These are phyloP conservation scores for Yueomyces sinensis DNA, from an alignment of 805 yeast genomes.

Conservation along the genomic window DNA sequence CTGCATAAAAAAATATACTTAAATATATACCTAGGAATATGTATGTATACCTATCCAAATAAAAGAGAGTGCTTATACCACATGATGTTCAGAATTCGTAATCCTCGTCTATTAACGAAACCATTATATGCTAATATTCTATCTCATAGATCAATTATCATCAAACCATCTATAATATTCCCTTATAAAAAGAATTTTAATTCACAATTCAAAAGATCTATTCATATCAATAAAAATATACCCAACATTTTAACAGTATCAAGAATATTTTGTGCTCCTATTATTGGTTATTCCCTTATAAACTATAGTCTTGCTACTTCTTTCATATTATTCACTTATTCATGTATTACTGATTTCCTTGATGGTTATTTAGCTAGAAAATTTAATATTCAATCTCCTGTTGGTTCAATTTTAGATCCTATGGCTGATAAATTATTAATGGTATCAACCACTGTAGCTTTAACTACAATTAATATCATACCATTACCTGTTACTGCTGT, in stretches of 20 bases:
- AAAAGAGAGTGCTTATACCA: no score
- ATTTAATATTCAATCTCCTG: slow-evolving; percentile 60
- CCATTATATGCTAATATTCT: no score
- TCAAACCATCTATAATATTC: background rate
- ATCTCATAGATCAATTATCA: no score
- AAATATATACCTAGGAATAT: no score
- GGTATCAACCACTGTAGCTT: slow-evolving; percentile 70
- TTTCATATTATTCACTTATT: slow-evolving; percentile 60
- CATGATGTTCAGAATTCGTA: no score
- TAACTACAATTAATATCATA: slow-evolving; percentile 52
- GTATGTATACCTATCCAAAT: no score
- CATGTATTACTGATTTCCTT: slow-evolving; percentile 80
- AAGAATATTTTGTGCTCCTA: slow-evolving; percentile 70
- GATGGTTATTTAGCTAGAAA: slow-evolving; percentile 88
- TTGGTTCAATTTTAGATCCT: slow-evolving; percentile 90
- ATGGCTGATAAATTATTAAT: slow-evolving; percentile 86
- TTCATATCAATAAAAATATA: slow-evolving; percentile 15
- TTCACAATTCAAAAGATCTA: background rate
- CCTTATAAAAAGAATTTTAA: background rate
- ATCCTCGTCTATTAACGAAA: no score
- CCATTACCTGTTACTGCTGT: slow-evolving; percentile 56
- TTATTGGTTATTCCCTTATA: slow-evolving; percentile 67
- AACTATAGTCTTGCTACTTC: slow-evolving; percentile 53
- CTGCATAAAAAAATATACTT: no score
- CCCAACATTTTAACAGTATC: slow-evolving; percentile 81